phyloP scores from a whole-genome alignment of 106 monocot species.

The Dendrobium chrysotoxum region DNA sequence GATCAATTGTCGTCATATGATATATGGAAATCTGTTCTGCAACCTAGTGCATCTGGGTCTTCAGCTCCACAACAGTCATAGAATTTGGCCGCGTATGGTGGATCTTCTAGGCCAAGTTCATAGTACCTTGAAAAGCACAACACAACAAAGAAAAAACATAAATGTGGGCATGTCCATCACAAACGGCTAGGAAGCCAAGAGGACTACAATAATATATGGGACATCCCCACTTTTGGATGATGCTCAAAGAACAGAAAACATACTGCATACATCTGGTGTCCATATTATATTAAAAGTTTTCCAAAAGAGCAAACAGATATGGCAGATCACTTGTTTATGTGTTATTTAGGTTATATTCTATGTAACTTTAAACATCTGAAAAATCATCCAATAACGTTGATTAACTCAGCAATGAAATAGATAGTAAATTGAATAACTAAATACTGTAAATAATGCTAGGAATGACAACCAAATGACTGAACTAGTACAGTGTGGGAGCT shows the following conservation, averaged over 20 bases:
- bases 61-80: slow-evolving; percentile 99
- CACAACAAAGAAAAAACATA: background rate
- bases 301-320: too few relatives aligned
- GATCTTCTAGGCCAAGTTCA: slow-evolving; percentile 84
- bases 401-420: background rate
- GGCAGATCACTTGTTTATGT: too few relatives aligned
- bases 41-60: slow-evolving; percentile 75
- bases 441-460: background rate
- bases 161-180: background rate
- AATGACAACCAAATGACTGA: background rate
- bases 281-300: too few relatives aligned
- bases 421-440: background rate
- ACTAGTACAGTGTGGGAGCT: background rate
- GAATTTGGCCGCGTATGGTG: slow-evolving; percentile 94
- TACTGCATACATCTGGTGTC: too few relatives aligned
- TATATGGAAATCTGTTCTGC: slow-evolving; percentile 56
- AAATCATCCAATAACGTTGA: background rate
- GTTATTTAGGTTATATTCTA: too few relatives aligned
- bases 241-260: too few relatives aligned
- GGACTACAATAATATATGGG: background rate
- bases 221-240: background rate
- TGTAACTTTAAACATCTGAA: too few relatives aligned
- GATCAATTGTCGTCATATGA: slow-evolving; percentile 78
- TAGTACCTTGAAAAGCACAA: slow-evolving; percentile 59
- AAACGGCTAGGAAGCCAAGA: background rate